These are phyloP conservation scores for Pseudocercospora fijiensis DNA, from an alignment of 2,329 filamentous ascomycete species.

Conservation along the genomic window DNA sequence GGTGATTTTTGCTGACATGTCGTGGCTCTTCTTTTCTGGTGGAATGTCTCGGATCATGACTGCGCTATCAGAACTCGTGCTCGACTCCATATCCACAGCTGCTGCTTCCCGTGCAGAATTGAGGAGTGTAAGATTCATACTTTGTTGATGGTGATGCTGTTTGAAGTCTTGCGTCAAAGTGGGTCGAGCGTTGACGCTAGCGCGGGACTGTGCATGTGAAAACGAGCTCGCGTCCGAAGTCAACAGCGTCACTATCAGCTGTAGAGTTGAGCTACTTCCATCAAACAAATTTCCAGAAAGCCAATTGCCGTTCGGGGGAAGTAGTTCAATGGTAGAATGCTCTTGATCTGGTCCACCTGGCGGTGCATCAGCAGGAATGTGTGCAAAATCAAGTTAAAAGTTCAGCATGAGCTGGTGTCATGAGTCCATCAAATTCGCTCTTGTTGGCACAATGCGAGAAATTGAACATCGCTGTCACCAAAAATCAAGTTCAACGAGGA, in stretches of 20 bases:
- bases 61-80: neutral
- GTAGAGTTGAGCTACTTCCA: neutral
- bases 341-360: too few species aligned
- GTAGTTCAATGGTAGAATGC: neutral
- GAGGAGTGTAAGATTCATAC: neutral
- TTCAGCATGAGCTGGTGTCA: too few species aligned
- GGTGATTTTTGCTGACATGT: neutral
- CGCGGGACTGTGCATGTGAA: neutral
- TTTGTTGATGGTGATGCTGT: neutral
- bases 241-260: neutral
- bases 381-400: too few species aligned
- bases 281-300: neutral
- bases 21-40: neutral
- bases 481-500: too few species aligned
- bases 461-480: too few species aligned
- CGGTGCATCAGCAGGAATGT: too few species aligned
- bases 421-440: too few species aligned
- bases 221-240: neutral
- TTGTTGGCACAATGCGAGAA: too few species aligned
- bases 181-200: neutral
- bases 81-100: neutral
- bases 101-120: neutral
- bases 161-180: neutral
- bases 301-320: neutral
- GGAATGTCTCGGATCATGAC: neutral